These are phyloP conservation scores for Liriodendron chinense DNA, from an alignment of 164 flowering plant genomes.

Conservation along the genomic window DNA sequence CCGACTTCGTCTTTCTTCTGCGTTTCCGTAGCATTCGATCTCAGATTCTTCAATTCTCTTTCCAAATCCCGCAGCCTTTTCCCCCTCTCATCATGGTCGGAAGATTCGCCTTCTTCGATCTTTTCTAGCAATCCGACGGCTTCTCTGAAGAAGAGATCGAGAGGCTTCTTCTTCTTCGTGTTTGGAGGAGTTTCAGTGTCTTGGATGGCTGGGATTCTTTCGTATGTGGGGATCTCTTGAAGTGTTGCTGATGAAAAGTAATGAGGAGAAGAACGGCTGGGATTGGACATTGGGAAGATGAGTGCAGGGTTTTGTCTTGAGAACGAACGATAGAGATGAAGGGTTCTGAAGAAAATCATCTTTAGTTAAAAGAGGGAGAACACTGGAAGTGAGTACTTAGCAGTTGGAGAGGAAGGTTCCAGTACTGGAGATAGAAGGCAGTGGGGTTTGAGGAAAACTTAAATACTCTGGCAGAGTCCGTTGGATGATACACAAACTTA, in stretches of 20 bases:
- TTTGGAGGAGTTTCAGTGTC: neutral
- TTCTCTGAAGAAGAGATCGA: constrained; percentile 11
- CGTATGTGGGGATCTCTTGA: neutral
- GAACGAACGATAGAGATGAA: neutral
- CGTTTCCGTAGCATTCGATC: neutral
- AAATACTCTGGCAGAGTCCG: no score
- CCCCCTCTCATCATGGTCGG: constrained; percentile 5
- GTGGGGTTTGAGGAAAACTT: no score
- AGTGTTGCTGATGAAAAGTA: neutral
- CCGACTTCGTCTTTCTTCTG: constrained; percentile 4
- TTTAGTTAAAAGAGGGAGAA: neutral
- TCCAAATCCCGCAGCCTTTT: constrained; percentile 16
- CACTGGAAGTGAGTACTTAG: no score
- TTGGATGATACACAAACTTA: no score
- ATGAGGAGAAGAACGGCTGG: neutral
- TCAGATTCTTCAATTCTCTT: constrained; percentile 11
- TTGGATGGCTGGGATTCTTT: neutral
- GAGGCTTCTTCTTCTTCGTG: constrained; percentile 8
- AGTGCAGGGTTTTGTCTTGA: neutral
- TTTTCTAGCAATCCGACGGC: constrained; percentile 13
- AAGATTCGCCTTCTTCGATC: constrained; percentile 6
- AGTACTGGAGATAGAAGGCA: no score
- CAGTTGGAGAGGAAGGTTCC: no score
- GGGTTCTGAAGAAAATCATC: constrained; percentile 7
- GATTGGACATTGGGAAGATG: neutral